These are phyloP conservation scores for Pleurostoma richardsiae DNA, from an alignment of 2,329 filamentous ascomycete genomes.

Conservation along the genomic window DNA sequence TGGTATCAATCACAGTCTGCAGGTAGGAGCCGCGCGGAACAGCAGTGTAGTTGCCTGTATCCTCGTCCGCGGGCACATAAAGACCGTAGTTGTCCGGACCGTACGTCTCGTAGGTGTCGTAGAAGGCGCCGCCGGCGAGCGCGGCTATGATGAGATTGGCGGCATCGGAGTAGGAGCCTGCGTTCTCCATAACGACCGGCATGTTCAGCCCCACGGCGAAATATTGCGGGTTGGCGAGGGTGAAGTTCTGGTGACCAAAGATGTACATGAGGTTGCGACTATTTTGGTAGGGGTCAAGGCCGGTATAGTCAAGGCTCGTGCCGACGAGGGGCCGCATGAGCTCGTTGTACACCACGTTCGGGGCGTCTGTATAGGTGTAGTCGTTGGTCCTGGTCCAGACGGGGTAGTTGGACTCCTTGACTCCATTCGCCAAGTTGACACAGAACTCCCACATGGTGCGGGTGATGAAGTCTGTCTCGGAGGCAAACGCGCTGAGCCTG, in stretches of 20 bases:
- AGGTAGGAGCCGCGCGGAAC: neutral
- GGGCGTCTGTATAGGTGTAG: neutral
- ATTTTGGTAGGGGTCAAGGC: constrained; percentile 3
- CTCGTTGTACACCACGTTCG: constrained; percentile 1
- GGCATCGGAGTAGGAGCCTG: neutral
- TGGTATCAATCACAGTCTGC: neutral
- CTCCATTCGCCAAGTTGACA: constrained; percentile 4
- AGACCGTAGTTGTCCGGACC: neutral
- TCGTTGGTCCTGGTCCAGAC: constrained; percentile 6
- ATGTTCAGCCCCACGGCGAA: neutral
- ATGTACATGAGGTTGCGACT: neutral
- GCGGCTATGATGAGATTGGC: neutral
- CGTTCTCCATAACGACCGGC: neutral
- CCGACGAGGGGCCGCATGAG: neutral
- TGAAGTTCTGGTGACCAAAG: neutral
- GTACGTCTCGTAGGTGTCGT: neutral
- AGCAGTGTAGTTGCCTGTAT: neutral
- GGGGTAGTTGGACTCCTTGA: constrained; percentile 6
- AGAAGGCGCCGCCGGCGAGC: neutral
- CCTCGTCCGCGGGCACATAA: neutral
- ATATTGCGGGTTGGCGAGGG: neutral
- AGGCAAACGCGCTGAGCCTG: neutral
- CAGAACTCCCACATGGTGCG: constrained; percentile 2
- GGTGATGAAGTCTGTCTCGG: constrained; percentile 1
- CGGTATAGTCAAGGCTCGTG: constrained; percentile 4